A percentile compares a stretch with the other conserved stretches of the same genome.
These are phyloP conservation scores for Exophiala alcalophila DNA, from an alignment of 2,329 filamentous ascomycete genomes.

Conservation along the genomic window DNA sequence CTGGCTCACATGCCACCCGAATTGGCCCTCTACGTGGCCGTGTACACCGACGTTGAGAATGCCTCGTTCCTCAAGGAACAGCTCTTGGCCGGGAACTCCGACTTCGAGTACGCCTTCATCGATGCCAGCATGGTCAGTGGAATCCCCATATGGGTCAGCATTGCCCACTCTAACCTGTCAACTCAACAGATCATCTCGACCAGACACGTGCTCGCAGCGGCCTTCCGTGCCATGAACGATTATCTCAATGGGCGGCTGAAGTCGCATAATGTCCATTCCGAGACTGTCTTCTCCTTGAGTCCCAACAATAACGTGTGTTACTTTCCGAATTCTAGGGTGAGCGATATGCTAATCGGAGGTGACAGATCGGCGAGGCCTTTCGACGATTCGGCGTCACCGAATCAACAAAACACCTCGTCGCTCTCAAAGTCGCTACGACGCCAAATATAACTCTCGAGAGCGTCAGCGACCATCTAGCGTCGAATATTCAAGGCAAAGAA, in stretches of 20 bases:
- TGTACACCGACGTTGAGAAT: conserved; percentile 77
- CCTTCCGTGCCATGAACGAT: conserved; percentile 72
- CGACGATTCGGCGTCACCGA: conserved; percentile 79
- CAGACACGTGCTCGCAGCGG: conserved; percentile 69
- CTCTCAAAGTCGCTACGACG: conserved; percentile 70
- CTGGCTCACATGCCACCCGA: conserved; percentile 72
- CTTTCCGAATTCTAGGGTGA: conserved; percentile 44
- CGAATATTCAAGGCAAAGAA: conserved; percentile 60
- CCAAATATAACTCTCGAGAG: conserved; percentile 47
- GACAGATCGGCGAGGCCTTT: conserved; percentile 85
- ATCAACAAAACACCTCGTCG: conserved; percentile 67
- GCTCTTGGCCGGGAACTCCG: conserved; percentile 75
- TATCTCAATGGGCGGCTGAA: conserved; percentile 61
- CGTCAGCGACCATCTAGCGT: conserved; percentile 58
- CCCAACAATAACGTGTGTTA: conserved; percentile 67
- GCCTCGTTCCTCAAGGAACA: conserved; percentile 74
- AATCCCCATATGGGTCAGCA: not conserved
- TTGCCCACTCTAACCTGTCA: not conserved
- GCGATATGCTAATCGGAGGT: conserved; percentile 1
- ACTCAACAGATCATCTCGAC: conserved; percentile 63
- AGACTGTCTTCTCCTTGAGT: conserved; percentile 77
- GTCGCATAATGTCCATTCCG: conserved; percentile 83
- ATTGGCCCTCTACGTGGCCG: conserved; percentile 66
- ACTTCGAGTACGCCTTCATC: conserved; percentile 91
- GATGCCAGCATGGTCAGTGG: conserved; percentile 71